Evolutionary conservation across 345 rosid species (phyloP).

Genomic region (Trapa incisa): DNA sequence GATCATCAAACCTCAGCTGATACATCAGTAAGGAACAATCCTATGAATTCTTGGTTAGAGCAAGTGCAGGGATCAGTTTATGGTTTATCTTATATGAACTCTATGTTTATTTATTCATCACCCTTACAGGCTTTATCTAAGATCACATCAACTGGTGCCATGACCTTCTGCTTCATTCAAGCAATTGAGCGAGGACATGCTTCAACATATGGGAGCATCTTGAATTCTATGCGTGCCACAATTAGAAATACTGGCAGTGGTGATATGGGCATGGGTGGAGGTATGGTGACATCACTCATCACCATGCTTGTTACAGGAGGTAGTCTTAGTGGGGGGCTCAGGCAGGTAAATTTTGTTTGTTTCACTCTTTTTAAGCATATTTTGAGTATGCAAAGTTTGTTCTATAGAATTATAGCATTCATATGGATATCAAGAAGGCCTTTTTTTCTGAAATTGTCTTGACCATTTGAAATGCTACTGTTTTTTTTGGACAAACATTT

Average conservation of each 20-base stretch:
- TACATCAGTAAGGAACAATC: constrained; percentile 51
- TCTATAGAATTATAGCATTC: not conserved
- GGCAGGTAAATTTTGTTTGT: constrained; percentile 31
- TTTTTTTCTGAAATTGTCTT: not conserved
- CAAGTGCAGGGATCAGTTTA: not conserved
- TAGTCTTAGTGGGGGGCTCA: constrained; percentile 38
- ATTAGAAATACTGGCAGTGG: constrained; percentile 39
- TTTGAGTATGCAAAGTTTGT: not conserved
- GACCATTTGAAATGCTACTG: not conserved
- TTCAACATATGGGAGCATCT: constrained; percentile 61
- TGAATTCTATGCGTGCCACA: constrained; percentile 53
- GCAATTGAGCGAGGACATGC: constrained; percentile 65
- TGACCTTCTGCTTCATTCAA: constrained; percentile 85
- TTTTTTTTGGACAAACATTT: not conserved
- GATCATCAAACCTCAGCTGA: constrained; percentile 87
- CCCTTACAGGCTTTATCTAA: constrained; percentile 55
- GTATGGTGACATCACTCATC: constrained; percentile 51
- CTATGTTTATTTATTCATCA: not conserved
- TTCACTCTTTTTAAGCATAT: not conserved
- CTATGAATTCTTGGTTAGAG: too few species aligned
- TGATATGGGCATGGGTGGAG: constrained; percentile 31
- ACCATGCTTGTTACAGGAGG: constrained; percentile 70
- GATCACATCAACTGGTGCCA: constrained; percentile 77
- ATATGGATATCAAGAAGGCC: not conserved
- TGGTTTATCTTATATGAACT: too few species aligned